Conservation (phyloP, 352 stramenopile species). For the Phytophthora agathidicida region DNA sequence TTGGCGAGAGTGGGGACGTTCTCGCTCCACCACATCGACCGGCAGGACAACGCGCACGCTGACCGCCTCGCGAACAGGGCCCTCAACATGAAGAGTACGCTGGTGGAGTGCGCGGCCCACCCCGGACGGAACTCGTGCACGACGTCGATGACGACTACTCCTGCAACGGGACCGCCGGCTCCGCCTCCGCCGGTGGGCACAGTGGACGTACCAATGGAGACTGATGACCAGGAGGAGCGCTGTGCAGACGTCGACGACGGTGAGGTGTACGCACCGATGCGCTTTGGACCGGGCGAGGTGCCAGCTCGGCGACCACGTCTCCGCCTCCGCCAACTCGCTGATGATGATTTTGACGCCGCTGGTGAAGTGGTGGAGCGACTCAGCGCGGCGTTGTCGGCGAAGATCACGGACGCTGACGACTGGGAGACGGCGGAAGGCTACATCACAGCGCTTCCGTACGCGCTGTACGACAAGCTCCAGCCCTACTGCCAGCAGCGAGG, state of each 20-base stretch:
- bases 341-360: background rate
- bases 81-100: background rate
- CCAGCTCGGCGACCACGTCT: constrained; percentile 1
- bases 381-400: background rate
- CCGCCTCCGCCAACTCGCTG: background rate
- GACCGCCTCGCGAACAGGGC: constrained; percentile 23
- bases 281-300: background rate
- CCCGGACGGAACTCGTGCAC: background rate
- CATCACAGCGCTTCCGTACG: constrained; percentile 10
- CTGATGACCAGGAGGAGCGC: background rate
- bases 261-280: constrained; percentile 2
- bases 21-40: constrained; percentile 21
- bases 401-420: constrained; percentile 18
- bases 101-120: constrained; percentile 3
- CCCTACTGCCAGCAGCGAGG: constrained; percentile 2
- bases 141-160: background rate
- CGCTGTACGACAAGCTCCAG: background rate
- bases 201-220: background rate
- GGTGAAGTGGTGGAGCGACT: background rate
- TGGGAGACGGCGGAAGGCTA: constrained; percentile 18
- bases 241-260: constrained; percentile 4
- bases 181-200: too few relatives aligned
- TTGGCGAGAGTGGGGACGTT: background rate
- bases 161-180: background rate
- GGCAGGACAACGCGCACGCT: constrained; percentile 18